Percentiles rank a stretch among this genome's conserved stretches.
Conservation (phyloP, 1,139 yeast genomes). For the Suhomyces kunorum region DNA sequence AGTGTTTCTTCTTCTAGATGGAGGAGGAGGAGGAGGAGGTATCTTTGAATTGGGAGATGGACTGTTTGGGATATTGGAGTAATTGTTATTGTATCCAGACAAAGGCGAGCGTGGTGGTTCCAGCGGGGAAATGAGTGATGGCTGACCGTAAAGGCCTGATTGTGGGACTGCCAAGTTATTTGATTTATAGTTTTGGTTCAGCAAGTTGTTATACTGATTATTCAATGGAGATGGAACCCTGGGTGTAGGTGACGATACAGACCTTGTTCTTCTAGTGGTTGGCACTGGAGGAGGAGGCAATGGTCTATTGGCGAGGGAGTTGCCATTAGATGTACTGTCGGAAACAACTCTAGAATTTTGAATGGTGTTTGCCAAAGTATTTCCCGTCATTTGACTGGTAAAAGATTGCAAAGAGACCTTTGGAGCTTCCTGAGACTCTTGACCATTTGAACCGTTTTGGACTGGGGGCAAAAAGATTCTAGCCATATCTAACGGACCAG, state of each 20-base stretch:
- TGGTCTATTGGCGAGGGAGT: slow-evolving; percentile 21
- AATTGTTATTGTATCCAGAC: not conserved
- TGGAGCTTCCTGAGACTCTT: slow-evolving; percentile 31
- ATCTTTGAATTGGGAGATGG: slow-evolving; percentile 9
- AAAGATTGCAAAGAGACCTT: slow-evolving; percentile 42
- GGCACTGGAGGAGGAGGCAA: slow-evolving; percentile 47
- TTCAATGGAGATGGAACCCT: slow-evolving; percentile 22
- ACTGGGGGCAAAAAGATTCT: slow-evolving; percentile 28
- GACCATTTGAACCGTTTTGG: slow-evolving; percentile 10
- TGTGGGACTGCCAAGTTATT: slow-evolving; percentile 7
- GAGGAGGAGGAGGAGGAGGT: slow-evolving; percentile 48
- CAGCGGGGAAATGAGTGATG: slow-evolving; percentile 20
- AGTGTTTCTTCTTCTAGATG: slow-evolving; percentile 37
- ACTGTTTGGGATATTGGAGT: slow-evolving; percentile 2
- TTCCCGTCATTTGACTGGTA: slow-evolving; percentile 49
- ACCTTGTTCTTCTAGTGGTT: slow-evolving; percentile 37
- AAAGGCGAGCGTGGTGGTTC: slow-evolving; percentile 22
- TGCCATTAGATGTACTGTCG: slow-evolving; percentile 22
- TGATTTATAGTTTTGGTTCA: slow-evolving; percentile 1
- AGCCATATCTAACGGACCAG: slow-evolving; percentile 45
- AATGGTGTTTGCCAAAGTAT: slow-evolving; percentile 40
- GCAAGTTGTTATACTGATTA: slow-evolving; percentile 14
- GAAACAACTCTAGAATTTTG: slow-evolving; percentile 31
- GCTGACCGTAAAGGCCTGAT: slow-evolving; percentile 3
- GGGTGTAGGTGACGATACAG: slow-evolving; percentile 50